phyloP scores from a whole-genome alignment of 2,329 filamentous ascomycete genomes.

The Venturia nashicola region DNA sequence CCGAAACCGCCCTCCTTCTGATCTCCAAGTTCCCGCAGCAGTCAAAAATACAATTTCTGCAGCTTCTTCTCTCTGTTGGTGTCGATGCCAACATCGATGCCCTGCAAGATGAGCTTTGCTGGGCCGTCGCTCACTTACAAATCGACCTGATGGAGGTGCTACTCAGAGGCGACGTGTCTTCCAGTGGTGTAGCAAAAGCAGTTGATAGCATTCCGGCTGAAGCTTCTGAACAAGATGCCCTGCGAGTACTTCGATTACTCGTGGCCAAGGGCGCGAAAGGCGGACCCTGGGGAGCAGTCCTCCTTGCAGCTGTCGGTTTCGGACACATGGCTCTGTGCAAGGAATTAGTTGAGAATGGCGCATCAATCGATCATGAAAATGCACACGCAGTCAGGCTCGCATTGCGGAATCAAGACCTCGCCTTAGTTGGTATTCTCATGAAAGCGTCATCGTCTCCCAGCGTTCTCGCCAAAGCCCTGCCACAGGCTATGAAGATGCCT shows the following conservation, averaged over 20 bases:
- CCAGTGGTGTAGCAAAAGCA: background rate
- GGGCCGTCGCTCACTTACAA: background rate
- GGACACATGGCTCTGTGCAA: background rate
- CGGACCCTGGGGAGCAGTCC: background rate
- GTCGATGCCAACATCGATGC: background rate
- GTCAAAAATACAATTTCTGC: background rate
- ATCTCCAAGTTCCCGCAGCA: background rate
- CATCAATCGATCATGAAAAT: background rate
- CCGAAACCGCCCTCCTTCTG: background rate
- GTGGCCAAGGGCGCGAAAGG: background rate
- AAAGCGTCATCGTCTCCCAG: background rate
- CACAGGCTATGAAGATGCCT: background rate
- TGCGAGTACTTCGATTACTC: background rate
- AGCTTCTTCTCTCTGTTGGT: background rate
- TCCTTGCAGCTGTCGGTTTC: background rate
- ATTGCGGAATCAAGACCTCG: background rate
- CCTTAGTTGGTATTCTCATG: background rate
- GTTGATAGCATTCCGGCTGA: background rate
- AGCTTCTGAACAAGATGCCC: background rate
- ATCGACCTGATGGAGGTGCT: background rate
- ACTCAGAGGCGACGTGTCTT: background rate
- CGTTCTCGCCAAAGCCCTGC: slow-evolving; percentile 2
- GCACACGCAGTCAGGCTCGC: slow-evolving; percentile 2
- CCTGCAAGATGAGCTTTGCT: background rate
- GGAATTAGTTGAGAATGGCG: background rate